Conservation (phyloP, 345 rosid species). For the Citrus medica region DNA sequence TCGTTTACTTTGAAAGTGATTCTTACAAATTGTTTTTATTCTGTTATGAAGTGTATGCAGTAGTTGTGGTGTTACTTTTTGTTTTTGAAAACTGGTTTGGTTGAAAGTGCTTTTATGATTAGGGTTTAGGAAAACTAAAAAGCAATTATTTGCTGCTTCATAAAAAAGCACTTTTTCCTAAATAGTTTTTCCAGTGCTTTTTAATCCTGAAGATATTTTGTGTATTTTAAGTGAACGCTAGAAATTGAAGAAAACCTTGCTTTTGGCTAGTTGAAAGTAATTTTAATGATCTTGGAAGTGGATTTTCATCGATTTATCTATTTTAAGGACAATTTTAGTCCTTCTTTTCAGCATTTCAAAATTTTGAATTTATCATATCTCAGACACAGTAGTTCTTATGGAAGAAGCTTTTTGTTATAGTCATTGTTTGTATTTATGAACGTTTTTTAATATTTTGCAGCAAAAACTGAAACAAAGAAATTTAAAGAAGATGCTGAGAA, state of each 20-base stretch:
- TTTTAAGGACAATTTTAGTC: background rate
- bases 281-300: background rate
- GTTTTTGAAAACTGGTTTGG: background rate
- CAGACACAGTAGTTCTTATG: background rate
- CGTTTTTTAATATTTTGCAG: constrained; percentile 28
- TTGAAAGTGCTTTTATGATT: background rate
- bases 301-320: background rate
- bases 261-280: background rate
- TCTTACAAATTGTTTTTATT: too few species aligned
- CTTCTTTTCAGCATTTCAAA: background rate
- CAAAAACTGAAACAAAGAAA: constrained; percentile 39
- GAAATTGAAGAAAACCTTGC: background rate
- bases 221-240: background rate
- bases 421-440: background rate
- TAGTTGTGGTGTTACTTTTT: background rate
- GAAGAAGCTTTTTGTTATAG: background rate
- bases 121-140: too few species aligned
- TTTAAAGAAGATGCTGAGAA: constrained; percentile 49
- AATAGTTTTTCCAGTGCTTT: background rate
- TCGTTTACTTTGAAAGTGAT: background rate
- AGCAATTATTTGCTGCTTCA: background rate
- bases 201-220: background rate
- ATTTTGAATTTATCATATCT: background rate
- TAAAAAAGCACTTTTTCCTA: too few species aligned
- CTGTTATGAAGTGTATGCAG: background rate